phyloP scores from a whole-genome alignment of 1,284 basidiomycete species.

The Fomitiporia mediterranea region DNA sequence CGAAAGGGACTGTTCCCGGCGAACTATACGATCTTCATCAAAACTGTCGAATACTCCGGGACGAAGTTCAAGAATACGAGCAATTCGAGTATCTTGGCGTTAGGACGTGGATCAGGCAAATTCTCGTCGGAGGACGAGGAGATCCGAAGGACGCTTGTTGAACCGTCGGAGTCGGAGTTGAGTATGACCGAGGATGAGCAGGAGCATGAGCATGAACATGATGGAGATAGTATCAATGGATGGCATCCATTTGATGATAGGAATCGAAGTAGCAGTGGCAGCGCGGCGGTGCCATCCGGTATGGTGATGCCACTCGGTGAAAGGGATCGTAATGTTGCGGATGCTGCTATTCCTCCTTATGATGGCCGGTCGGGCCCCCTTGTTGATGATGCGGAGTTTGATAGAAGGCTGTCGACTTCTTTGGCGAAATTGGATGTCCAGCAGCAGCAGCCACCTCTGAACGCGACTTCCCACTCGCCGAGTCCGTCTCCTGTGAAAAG shows the following conservation, averaged over 20 bases:
- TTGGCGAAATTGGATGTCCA: conserved; percentile 3
- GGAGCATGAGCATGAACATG: too few relatives aligned
- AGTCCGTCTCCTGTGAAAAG: conserved; percentile 13
- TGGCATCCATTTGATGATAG: conserved; percentile 8
- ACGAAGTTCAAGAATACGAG: conserved; percentile 19
- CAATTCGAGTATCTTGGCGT: conserved; percentile 20
- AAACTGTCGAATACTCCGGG: conserved; percentile 27
- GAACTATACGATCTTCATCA: conserved; percentile 57
- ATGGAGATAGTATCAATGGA: conserved; percentile 8
- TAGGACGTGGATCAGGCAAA: conserved; percentile 1
- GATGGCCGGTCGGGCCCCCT: not conserved
- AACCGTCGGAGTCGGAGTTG: conserved; percentile 12
- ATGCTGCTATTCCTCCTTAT: not conserved
- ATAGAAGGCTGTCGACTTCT: not conserved
- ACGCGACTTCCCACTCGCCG: not conserved
- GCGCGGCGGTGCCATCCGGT: not conserved
- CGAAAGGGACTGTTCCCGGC: conserved; percentile 74
- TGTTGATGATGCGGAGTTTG: not conserved
- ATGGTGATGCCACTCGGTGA: not conserved
- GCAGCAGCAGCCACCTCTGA: not conserved
- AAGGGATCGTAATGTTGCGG: not conserved
- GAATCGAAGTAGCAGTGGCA: too few relatives aligned
- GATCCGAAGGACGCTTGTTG: conserved; percentile 11
- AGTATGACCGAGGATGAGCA: conserved; percentile 12
- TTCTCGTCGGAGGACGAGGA: conserved; percentile 8